Conservation (phyloP, 129 eudicot species). For the Helianthus tuberosus region DNA sequence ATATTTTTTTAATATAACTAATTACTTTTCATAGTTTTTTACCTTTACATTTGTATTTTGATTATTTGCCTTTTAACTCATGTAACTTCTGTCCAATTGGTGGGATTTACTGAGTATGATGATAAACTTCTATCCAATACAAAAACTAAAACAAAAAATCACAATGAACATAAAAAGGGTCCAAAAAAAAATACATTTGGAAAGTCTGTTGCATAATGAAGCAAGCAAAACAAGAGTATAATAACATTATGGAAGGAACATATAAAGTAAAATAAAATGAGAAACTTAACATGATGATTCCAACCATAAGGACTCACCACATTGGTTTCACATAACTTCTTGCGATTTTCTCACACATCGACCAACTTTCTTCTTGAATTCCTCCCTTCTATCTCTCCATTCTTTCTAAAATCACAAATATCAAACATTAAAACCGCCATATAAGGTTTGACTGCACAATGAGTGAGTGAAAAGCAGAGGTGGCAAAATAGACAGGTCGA, state of each 20-base stretch:
- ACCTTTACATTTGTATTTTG: neutral
- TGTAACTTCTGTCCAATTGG: neutral
- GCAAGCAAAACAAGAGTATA: constrained; percentile 15
- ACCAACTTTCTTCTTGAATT: constrained; percentile 75
- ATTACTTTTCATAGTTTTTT: neutral
- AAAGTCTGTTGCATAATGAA: neutral
- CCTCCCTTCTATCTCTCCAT: constrained; percentile 81
- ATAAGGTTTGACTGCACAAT: neutral
- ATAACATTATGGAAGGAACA: constrained; percentile 17
- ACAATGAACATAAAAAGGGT: neutral
- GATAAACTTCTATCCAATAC: neutral
- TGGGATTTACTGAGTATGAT: no score
- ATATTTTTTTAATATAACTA: no score
- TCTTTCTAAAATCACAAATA: constrained; percentile 57
- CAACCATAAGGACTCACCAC: constrained; percentile 30
- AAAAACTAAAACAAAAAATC: neutral
- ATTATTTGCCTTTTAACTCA: neutral
- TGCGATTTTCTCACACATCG: constrained; percentile 85
- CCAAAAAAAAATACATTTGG: neutral
- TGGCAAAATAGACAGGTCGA: neutral
- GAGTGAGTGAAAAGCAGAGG: neutral
- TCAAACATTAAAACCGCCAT: neutral
- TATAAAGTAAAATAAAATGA: constrained; percentile 17
- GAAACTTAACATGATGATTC: constrained; percentile 28
- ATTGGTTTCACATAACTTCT: constrained; percentile 51